Conservation (phyloP, 345 rosid genomes). For the Moricandia moricandioides region DNA sequence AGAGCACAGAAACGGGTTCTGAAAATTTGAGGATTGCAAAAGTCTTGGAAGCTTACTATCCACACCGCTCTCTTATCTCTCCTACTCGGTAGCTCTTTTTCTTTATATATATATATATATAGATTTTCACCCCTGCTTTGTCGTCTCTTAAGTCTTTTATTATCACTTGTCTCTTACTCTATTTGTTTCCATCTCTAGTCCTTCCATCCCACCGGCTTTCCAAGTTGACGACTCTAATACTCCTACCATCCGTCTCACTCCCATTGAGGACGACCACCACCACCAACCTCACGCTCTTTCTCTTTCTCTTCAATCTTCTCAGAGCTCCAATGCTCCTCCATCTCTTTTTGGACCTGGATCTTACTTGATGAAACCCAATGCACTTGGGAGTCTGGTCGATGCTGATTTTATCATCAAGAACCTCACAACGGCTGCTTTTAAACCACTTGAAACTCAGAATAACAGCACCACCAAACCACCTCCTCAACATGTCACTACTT, state of each 20-base stretch:
- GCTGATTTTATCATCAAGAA: constrained; percentile 39
- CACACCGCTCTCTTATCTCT: constrained; percentile 37
- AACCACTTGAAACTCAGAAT: background rate
- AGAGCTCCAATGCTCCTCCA: constrained; percentile 2
- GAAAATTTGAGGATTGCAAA: constrained; percentile 47
- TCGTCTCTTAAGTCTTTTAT: too few species aligned
- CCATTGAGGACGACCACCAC: constrained; percentile 44
- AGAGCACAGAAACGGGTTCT: constrained; percentile 43
- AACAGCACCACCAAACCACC: background rate
- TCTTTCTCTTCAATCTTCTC: constrained; percentile 10
- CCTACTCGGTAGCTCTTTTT: constrained; percentile 44
- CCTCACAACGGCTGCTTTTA: constrained; percentile 23
- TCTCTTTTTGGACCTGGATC: constrained; percentile 19
- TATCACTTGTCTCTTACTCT: background rate
- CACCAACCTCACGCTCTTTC: too few species aligned
- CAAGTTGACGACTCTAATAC: constrained; percentile 44
- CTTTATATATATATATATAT: too few species aligned
- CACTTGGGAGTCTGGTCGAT: constrained; percentile 43
- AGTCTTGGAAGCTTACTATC: constrained; percentile 54
- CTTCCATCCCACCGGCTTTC: constrained; percentile 35
- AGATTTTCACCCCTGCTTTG: too few species aligned
- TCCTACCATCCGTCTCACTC: constrained; percentile 45
- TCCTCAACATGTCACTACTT: constrained; percentile 17
- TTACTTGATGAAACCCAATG: constrained; percentile 36
- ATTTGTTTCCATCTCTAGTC: too few species aligned